phyloP scores from a whole-genome alignment of 495 filamentous ascomycete species.

The Penicillium cosmopolitanum region DNA sequence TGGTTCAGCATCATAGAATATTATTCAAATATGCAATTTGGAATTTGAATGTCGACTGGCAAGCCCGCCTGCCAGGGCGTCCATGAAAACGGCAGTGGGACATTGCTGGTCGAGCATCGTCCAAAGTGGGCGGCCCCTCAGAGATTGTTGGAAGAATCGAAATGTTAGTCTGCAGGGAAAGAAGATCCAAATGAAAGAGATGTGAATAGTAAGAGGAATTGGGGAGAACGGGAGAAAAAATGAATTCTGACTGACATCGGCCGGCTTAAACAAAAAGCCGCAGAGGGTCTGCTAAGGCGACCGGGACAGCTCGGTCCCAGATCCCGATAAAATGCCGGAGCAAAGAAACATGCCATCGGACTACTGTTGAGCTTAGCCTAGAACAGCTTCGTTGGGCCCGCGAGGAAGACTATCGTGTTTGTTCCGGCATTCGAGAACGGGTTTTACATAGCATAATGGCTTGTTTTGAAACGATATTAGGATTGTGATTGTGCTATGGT shows the following conservation, averaged over 20 bases:
- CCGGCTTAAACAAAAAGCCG: conserved; percentile 21
- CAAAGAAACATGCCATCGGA: conserved; percentile 4
- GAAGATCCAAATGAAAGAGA: not conserved
- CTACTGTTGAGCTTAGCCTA: not conserved
- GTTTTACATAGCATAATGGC: not conserved
- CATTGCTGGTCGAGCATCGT: not conserved
- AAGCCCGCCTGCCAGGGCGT: not conserved
- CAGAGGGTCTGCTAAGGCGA: conserved; percentile 9
- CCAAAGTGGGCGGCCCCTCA: not conserved
- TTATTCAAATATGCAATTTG: not conserved
- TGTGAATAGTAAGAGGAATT: not conserved
- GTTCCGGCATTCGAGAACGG: not conserved
- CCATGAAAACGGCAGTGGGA: not conserved
- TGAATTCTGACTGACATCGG: not conserved
- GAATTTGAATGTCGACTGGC: not conserved
- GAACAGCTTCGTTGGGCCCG: not conserved
- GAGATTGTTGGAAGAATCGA: not conserved
- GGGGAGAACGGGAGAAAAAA: conserved; percentile 1
- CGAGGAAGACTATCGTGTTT: not conserved
- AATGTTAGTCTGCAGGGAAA: not conserved
- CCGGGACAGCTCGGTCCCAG: conserved; percentile 18
- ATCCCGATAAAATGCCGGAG: conserved; percentile 22
- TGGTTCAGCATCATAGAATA: not conserved
- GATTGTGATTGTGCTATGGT: not conserved
- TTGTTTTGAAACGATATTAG: not conserved